A percentile compares a stretch with the other conserved stretches of the same genome.
Evolutionary conservation across 257 asterid genomes (phyloP).

Genomic region (Hygrophila difformis): DNA sequence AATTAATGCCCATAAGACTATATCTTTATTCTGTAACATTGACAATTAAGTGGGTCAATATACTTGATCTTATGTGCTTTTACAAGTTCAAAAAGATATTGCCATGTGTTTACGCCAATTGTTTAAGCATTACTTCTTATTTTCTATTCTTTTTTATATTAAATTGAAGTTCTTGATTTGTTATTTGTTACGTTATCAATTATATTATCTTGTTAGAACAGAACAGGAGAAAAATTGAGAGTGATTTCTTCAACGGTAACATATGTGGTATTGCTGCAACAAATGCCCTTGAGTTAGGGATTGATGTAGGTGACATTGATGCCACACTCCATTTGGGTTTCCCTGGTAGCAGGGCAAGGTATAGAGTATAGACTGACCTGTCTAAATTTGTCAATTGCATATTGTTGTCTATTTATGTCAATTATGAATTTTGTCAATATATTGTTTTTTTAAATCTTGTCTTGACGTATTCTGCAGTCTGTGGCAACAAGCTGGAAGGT

Average conservation of each 20-base stretch:
- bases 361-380: constrained; percentile 6
- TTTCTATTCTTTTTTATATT: no score
- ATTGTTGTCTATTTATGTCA: constrained; percentile 22
- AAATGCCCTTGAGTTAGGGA: constrained; percentile 95
- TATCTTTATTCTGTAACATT: no score
- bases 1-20: no score
- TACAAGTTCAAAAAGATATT: no score
- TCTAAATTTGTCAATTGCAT: no score
- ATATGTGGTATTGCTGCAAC: constrained; percentile 91
- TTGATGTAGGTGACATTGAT: constrained; percentile 95
- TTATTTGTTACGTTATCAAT: neutral
- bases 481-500: constrained; percentile 99
- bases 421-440: constrained; percentile 6
- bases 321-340: constrained; percentile 93
- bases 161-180: no score
- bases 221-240: constrained; percentile 91
- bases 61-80: no score
- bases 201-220: constrained; percentile 31
- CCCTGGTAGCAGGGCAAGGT: constrained; percentile 98
- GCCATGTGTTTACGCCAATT: no score
- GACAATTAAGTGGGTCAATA: no score
- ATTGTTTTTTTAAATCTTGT: constrained; percentile 14
- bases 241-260: constrained; percentile 61
- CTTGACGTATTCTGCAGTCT: constrained; percentile 35
- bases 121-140: no score